Conservation (phyloP, 345 rosid species). For the Excoecaria cochinchinensis region DNA sequence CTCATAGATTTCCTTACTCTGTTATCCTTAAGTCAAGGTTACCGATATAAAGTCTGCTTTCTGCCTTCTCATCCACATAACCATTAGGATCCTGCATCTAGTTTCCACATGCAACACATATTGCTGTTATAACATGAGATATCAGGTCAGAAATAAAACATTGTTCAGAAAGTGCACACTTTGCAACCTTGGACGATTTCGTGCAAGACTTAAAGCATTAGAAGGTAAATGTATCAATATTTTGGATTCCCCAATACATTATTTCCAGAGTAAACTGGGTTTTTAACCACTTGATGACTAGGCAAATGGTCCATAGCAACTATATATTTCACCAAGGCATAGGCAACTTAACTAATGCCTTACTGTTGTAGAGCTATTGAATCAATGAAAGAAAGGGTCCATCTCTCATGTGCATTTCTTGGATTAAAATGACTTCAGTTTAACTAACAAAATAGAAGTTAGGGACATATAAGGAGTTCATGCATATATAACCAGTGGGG, state of each 20-base stretch:
- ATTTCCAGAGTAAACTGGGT: too few relatives aligned
- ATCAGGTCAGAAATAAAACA: slow-evolving; percentile 3
- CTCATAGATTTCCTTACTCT: slow-evolving; percentile 50
- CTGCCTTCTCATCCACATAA: slow-evolving; percentile 59
- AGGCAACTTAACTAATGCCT: background rate
- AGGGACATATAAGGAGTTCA: background rate
- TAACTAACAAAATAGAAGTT: background rate
- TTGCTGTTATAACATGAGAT: background rate
- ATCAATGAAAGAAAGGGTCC: background rate
- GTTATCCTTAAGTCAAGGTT: slow-evolving; percentile 86
- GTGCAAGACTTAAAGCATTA: background rate
- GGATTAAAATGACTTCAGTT: background rate
- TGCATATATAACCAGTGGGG: background rate
- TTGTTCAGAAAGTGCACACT: background rate
- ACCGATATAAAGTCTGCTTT: slow-evolving; percentile 72
- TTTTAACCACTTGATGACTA: too few relatives aligned
- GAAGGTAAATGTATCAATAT: too few relatives aligned
- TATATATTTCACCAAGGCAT: background rate
- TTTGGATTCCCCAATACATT: background rate
- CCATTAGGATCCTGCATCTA: slow-evolving; percentile 53
- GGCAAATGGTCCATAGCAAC: too few relatives aligned
- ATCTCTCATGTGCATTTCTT: background rate
- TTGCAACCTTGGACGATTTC: background rate
- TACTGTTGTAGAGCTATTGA: background rate
- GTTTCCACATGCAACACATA: background rate